These are phyloP conservation scores for Lentithecium fluviatile DNA, from an alignment of 495 filamentous ascomycete species.

Conservation along the genomic window DNA sequence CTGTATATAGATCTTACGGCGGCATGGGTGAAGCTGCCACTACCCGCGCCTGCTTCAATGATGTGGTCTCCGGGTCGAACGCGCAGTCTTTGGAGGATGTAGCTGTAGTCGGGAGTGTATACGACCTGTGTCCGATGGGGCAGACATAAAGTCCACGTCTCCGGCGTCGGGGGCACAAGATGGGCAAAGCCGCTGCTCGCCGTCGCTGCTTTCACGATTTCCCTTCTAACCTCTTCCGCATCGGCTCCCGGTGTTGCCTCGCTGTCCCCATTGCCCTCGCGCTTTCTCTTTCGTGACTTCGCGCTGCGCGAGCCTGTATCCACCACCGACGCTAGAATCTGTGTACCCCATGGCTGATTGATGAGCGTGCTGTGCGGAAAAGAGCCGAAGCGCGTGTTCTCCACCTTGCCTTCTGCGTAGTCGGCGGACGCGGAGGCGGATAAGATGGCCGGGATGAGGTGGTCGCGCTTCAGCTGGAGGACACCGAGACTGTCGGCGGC, in stretches of 20 bases:
- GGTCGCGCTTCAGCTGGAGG: conserved; percentile 81
- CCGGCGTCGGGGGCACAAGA: conserved; percentile 84
- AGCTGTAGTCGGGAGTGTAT: conserved; percentile 96
- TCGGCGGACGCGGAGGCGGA: conserved; percentile 22
- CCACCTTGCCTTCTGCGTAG: conserved; percentile 67
- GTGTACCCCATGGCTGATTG: conserved; percentile 81
- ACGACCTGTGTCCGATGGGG: conserved; percentile 97
- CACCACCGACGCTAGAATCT: conserved; percentile 83
- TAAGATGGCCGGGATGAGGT: conserved; percentile 72
- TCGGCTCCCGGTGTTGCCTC: conserved; percentile 32
- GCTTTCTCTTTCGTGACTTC: conserved; percentile 52
- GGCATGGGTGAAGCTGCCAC: conserved; percentile 93
- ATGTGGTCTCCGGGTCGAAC: conserved; percentile 75
- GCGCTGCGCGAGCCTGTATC: conserved; percentile 78
- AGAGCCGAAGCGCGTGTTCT: conserved; percentile 91
- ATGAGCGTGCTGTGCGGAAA: conserved; percentile 89
- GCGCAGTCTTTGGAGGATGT: conserved; percentile 82
- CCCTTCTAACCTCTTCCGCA: conserved; percentile 38
- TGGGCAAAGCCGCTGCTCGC: conserved; percentile 86
- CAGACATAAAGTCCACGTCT: conserved; percentile 85
- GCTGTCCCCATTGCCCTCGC: conserved; percentile 43
- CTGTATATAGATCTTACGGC: conserved; percentile 83
- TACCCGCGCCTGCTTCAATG: conserved; percentile 93
- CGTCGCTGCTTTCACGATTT: conserved; percentile 46
- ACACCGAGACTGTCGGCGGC: conserved; percentile 63